Base-by-base conservation (phyloP, 768 basidiomycete species). In the Suillus plorans region DNA sequence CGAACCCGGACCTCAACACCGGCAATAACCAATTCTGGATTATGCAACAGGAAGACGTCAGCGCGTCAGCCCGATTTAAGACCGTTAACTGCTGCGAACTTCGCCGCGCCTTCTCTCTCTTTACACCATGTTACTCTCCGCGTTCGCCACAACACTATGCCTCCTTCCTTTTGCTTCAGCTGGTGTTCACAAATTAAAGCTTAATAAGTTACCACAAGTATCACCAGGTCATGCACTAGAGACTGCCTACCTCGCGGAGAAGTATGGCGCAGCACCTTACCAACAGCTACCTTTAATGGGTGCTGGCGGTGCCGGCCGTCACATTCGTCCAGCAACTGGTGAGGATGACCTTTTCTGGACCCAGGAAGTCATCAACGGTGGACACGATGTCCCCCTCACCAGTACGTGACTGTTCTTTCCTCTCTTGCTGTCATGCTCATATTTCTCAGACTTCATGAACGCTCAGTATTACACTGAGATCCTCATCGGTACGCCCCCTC, bases 401-500 rank as follows among this genome's bases (percentile, higher is more conserved):
- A 97, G 97, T 97, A 71, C 67, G 92, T 82, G 39, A 41, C 37
- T n/a, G 39, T 49, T 69, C 7, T 53, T 28, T 39, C 34, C 36
- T n/a, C 0, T 50, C 47, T n/a, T 34, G 60, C 44, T 58, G 58
- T 65, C 55, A 66, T 47, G 68, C 63, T 56, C 55, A 67, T 62
- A 41, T 5, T 25, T 62, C 25, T 20, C 63, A 97, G 96, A 98
- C 82, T 99, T 94, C 80, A 88, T 96, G 89, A 99, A 99, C 75
- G 96, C 97, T 42, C 96, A 99, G 77, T 99, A 99, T 79, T 99
- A 85, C 74, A 85, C 95, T 22, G 91, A 95, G 67, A 97, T 99
- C 66, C 73, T 81, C 1, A 75, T 98, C 62, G 97, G 97, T 18
- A 84, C 81, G 1, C 97, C 97, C 25, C 85, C 94, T 42, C 97